phyloP scores from a whole-genome alignment of 352 stramenopile species.

The Thalassiosira mediterranea region DNA sequence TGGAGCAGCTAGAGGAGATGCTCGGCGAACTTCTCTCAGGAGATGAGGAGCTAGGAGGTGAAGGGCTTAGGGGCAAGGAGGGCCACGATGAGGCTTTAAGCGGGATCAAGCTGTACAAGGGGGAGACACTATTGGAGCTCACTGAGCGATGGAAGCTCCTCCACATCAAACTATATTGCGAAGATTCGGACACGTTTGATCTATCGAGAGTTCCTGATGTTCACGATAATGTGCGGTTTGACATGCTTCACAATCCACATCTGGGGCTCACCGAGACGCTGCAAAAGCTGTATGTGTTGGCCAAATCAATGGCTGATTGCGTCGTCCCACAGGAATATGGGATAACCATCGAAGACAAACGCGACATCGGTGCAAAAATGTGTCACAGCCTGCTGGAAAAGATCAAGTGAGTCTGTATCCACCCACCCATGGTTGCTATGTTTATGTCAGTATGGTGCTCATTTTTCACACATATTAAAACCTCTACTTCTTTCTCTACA shows the following conservation, averaged over 20 bases:
- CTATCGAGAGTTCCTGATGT: slow-evolving; percentile 96
- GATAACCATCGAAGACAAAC: slow-evolving; percentile 90
- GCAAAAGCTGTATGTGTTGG: slow-evolving; percentile 92
- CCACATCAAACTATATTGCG: slow-evolving; percentile 88
- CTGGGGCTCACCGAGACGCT: slow-evolving; percentile 88
- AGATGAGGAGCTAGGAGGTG: slow-evolving; percentile 82
- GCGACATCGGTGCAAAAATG: slow-evolving; percentile 94
- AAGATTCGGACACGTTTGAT: slow-evolving; percentile 88
- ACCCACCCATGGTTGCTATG: background rate
- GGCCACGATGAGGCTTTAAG: slow-evolving; percentile 75
- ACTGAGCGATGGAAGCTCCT: slow-evolving; percentile 87
- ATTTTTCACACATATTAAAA: background rate
- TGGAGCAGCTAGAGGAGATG: slow-evolving; percentile 84
- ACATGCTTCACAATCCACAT: slow-evolving; percentile 97
- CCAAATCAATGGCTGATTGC: slow-evolving; percentile 94
- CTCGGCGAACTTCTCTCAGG: slow-evolving; percentile 66
- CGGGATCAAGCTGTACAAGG: slow-evolving; percentile 91
- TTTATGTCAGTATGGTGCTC: background rate
- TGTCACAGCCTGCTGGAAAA: slow-evolving; percentile 97
- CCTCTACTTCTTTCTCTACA: slow-evolving; percentile 28
- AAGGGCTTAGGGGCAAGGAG: slow-evolving; percentile 76
- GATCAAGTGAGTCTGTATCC: slow-evolving; percentile 89
- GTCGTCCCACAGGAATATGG: slow-evolving; percentile 98
- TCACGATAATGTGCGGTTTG: slow-evolving; percentile 97
- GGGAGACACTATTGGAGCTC: slow-evolving; percentile 94